These are phyloP conservation scores for Orbilia ellipsospora DNA, from an alignment of 2,329 filamentous ascomycete genomes.

Conservation along the genomic window DNA sequence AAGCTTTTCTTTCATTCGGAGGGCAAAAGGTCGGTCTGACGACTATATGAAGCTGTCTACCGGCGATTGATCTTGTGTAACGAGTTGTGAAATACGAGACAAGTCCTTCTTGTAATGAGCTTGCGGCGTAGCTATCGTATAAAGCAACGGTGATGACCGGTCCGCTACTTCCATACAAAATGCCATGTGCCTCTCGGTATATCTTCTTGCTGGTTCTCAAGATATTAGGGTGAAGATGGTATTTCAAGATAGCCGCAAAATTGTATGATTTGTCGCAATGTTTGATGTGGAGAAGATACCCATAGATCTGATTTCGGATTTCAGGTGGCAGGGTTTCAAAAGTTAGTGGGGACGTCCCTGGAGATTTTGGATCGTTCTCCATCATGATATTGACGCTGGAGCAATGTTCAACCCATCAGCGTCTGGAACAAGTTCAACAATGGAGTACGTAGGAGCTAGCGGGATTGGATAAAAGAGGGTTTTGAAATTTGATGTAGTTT, in stretches of 20 bases:
- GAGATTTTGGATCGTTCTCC: background rate
- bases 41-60: slow-evolving; percentile 40
- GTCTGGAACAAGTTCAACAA: too few relatives aligned
- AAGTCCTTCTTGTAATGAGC: background rate
- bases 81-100: background rate
- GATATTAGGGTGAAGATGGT: slow-evolving; percentile 21
- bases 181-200: slow-evolving; percentile 36
- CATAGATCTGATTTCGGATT: slow-evolving; percentile 45
- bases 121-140: background rate
- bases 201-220: slow-evolving; percentile 25
- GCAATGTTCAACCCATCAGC: too few relatives aligned
- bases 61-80: slow-evolving; percentile 32
- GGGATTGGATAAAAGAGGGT: too few relatives aligned
- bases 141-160: slow-evolving; percentile 30
- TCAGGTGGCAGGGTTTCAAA: slow-evolving; percentile 22
- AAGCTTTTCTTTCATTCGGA: slow-evolving; percentile 1
- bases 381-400: background rate
- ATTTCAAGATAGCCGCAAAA: background rate
- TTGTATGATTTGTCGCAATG: slow-evolving; percentile 13
- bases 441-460: too few relatives aligned
- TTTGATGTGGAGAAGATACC: slow-evolving; percentile 20
- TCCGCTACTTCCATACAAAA: slow-evolving; percentile 19
- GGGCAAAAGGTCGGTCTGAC: slow-evolving; percentile 27
- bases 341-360: background rate
- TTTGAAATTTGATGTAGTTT: too few relatives aligned